Conservation (phyloP, 495 filamentous ascomycete species). For the Penicillium crystallinum region DNA sequence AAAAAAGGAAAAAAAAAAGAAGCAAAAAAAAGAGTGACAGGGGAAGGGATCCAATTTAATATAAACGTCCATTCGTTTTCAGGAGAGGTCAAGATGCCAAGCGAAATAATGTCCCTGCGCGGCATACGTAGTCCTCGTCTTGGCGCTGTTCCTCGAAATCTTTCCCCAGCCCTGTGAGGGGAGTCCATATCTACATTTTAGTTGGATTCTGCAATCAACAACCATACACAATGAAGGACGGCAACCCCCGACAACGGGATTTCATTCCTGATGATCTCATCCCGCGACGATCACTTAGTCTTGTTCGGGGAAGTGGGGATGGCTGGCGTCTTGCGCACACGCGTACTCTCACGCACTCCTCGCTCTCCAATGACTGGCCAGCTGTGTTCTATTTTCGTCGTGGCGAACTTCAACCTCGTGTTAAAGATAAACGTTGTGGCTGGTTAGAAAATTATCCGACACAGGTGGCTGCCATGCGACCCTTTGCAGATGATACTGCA, state of each 20-base stretch:
- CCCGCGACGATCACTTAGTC: slow-evolving; percentile 5
- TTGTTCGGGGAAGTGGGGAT: slow-evolving; percentile 3
- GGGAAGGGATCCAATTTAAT: background rate
- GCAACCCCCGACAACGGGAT: slow-evolving; percentile 1
- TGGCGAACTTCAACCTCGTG: background rate
- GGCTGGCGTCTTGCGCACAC: slow-evolving; percentile 1
- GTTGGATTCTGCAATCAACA: background rate
- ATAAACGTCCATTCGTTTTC: background rate
- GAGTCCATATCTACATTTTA: too few species aligned
- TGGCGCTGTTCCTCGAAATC: background rate
- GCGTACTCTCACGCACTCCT: slow-evolving; percentile 2
- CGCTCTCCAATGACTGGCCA: background rate
- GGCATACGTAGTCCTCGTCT: background rate
- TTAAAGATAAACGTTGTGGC: too few species aligned
- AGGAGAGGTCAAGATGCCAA: background rate
- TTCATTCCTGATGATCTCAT: slow-evolving; percentile 6
- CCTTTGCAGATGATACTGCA: too few species aligned
- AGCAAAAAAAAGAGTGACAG: background rate
- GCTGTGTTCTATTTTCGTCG: background rate
- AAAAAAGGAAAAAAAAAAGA: background rate
- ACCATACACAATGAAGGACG: too few species aligned
- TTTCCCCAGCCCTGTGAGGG: background rate
- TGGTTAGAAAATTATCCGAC: too few species aligned
- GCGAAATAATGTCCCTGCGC: background rate
- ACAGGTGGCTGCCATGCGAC: too few species aligned